Base-by-base conservation (phyloP, 2,329 filamentous ascomycete genomes). In the Alternaria tenuissima region DNA sequence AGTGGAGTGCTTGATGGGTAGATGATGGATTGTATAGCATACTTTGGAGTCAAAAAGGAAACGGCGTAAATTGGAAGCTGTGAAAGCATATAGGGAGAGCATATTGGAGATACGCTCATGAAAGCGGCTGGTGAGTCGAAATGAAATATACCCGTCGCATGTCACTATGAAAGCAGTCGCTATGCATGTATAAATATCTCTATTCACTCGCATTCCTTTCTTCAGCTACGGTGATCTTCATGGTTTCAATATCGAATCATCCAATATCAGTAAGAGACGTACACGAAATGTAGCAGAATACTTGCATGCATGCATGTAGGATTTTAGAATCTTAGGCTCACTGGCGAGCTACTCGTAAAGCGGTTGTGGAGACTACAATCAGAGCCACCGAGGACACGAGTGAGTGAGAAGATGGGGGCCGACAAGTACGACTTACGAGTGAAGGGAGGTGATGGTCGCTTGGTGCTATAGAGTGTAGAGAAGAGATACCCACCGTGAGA, bases 1-100 rank as follows among this genome's bases (percentile, higher is more conserved):
- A 95, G 91, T 70, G 94, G 94, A 3, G 89, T 96, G 68, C 81
- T 98, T 65, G 93, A 93, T 72, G 86, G 85, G 3, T 72, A 66
- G 44, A 52, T 12, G 24, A 43, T 36, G 30, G 32, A 20, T 55
- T 66, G 57, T 64, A 57, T 47, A 43, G 59, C 65, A 61, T 52
- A 55, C 49, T 57, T 57, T 61, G 63, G 63, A 53, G 58, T 62
- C 46, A 38, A 49, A 63, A 55, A 55, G 60, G 55, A 42, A 43
- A 26, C 42, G 48, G 38, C 53, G 44, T 49, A 57, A 44, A 48
- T 38, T 47, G 42, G 30, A 39, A 34, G 32, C 28, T 44, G 14
- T 12, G 41, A 59, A 59, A 28, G 57, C 52, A 59, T 52, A 44
- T 22, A 8, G 28, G 43, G 38, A 30, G 36, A 38, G 36, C 24